Evolutionary conservation across 768 basidiomycete species (phyloP), one percentile per base, ranked within the genome.

Genomic region (Mycena olivaceomarginata): DNA sequence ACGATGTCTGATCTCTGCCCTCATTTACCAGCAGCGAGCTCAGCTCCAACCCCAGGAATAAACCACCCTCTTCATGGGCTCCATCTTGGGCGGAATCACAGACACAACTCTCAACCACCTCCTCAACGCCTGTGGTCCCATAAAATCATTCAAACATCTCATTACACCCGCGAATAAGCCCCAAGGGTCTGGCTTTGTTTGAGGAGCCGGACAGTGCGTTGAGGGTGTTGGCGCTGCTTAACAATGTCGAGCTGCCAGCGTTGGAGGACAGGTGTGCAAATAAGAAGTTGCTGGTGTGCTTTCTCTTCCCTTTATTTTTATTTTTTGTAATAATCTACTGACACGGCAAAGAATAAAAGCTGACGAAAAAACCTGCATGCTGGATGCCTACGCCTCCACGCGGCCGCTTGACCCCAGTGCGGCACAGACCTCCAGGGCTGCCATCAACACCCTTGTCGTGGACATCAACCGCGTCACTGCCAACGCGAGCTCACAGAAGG

Each of bases 131-230:
- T 99, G 97, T 81, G 98, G 98, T 16, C 92, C 93, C 5, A 88
- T 99, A 75, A 93, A 93, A 75, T 96, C 96, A 0, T 96, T 99
- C 87, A 99, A 98, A 81, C 94, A 98, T 16, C 93, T 98, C 31
- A 95, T 96, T 62, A 98, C 97, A 2, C 96, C 97, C 37, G 94
- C 95, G 20, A 96, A 98, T 82, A 96, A 98, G 84, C 95, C 98
- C 9, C 96, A 98, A 87, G 97, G 97, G 4, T 99, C 99, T 83
- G 98, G 98, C 12, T 99, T 99, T 85, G 98, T 99, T 92, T 83
- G 96, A 98, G 83, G 98, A 98, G 70, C 96, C 98, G 16, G 96
- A 98, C 83, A 93, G 94, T 75, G 97, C 98, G 5, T 86, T 98
- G 76, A 90, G 98, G 77, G 96, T 90, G 5, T 73, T 90, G 57